Base-by-base conservation (phyloP, 1,284 basidiomycete genomes). In the Ceratobasidium sp. region DNA sequence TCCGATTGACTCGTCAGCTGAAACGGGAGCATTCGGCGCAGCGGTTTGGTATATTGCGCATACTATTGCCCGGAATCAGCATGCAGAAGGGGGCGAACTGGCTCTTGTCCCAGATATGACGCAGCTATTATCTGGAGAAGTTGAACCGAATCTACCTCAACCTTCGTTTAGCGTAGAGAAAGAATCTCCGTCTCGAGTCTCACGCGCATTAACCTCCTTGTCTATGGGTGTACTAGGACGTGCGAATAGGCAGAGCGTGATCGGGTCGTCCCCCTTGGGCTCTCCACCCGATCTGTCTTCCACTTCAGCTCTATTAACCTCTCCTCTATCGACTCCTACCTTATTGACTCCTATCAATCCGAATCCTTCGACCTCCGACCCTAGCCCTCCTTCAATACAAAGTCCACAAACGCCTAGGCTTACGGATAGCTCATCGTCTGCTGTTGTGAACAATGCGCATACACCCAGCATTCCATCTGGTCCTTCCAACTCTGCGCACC, bases 1-100 rank as follows among this genome's bases (percentile, higher is more conserved):
- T 15, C 23, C 49, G 3, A 51, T 71, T 10, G 53, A 49, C 39
- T 15, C 46, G n/a, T 33, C 26, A 1, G 26, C 39, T 23, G 69
- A 71, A 39, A 71, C 49, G 3, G 49, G 53, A 18, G 69, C 69
- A 18, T 42, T 58, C 40, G 69, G 69, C 18, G 69, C 69, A 40
- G 69, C 42, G 9, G 33, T 58, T 10, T 56, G 69, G 51, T 53
- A 53, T 18, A 58, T 71, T 39, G 69, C 69, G 6, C 69, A 71
- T 58, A 18, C 23, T 13, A 40, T 55, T 23, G 53, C 15, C 12
- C 55, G 15, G 44, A 68, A 15, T 10, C 63, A 39, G 28, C 13
- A 33, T 13, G 12, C 56, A 20, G 63, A 42, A 26, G 49, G 49
- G 39, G 66, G 53, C 4, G n/a, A 15, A 26, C 42, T 68, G 6